Evolutionary conservation across 1,139 yeast genomes (phyloP), one percentile per base, ranked within the genome.

Genomic region (Magnusiomyces fungicola): DNA sequence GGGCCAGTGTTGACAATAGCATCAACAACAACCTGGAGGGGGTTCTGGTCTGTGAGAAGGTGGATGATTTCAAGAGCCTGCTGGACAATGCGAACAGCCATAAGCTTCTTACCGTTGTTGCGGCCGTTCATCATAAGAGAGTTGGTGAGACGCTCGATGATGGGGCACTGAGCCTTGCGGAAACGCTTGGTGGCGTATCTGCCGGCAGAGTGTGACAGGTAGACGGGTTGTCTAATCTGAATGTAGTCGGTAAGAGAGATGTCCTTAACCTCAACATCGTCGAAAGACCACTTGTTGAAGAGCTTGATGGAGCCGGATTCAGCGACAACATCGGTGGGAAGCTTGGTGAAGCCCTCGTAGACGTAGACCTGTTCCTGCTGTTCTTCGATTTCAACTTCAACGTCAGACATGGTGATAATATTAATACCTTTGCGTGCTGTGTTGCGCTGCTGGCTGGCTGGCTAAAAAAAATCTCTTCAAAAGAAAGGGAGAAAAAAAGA

Each of bases 51-150:
- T 68, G 98, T 90, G 74, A 94, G 83, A 66, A 94, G 92, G 83
- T 85, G 76, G 75, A 94, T 83, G 81, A 94, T 94, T 76, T 92
- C 98, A 73, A 92, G 80, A 69, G 98, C 92, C 82, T 92, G 98
- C 83, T 92, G 87, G 75, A 94, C 89, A 74, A 94, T 94, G 84
- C 97, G 90, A 68, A 92, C 97, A 69, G 99, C 98, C 87, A 92
- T 90, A 76, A 94, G 87, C 81, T 94, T 94, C 84, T 94, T 94
- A 84, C 99, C 99, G 84, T 94, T 94, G 94, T 94, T 94, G 83
- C 98, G 92, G 81, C 99, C 99, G 84, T 94, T 89, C 98, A 94
- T 94, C 98, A 94, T 94, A 73, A 94, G 81, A 61, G 98, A 86
- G 92, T 92, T 92, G 79, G 98, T 90, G 74, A 94, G 83, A 83